Percentiles rank a stretch among this genome's conserved stretches.
Conservation (phyloP, 148 eudicot genomes). For the Diospyros lotus region DNA sequence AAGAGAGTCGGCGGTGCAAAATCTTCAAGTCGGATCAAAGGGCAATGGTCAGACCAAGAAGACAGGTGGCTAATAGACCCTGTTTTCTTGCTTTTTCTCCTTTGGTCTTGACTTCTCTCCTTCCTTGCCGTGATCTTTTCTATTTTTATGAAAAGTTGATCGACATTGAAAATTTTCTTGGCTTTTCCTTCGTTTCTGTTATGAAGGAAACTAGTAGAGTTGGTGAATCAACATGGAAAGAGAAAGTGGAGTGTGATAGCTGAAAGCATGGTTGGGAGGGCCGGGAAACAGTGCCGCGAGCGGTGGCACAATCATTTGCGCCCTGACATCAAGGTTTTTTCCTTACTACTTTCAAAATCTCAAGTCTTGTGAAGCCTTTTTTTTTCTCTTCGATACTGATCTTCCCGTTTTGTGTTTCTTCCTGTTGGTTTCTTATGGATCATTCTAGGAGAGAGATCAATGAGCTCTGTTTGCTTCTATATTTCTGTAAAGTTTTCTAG, state of each 20-base stretch:
- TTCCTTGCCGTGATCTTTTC: background rate
- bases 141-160: background rate
- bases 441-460: no score
- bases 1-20: constrained; percentile 18
- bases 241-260: constrained; percentile 59
- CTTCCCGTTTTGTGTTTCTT: no score
- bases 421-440: no score
- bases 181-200: background rate
- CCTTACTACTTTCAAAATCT: background rate
- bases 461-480: no score
- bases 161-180: no score
- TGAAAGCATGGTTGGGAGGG: constrained; percentile 39
- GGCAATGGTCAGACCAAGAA: constrained; percentile 78
- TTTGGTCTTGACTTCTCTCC: background rate
- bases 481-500: no score
- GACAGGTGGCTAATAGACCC: constrained; percentile 40
- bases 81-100: background rate
- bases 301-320: constrained; percentile 78
- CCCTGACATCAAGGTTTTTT: constrained; percentile 54
- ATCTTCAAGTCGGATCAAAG: constrained; percentile 38
- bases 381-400: background rate
- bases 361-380: background rate
- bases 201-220: constrained; percentile 33
- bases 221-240: constrained; percentile 44
- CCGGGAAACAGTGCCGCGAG: constrained; percentile 79